These are phyloP conservation scores for Pichia sp. DNA, from an alignment of 1,139 yeast species.

Conservation along the genomic window DNA sequence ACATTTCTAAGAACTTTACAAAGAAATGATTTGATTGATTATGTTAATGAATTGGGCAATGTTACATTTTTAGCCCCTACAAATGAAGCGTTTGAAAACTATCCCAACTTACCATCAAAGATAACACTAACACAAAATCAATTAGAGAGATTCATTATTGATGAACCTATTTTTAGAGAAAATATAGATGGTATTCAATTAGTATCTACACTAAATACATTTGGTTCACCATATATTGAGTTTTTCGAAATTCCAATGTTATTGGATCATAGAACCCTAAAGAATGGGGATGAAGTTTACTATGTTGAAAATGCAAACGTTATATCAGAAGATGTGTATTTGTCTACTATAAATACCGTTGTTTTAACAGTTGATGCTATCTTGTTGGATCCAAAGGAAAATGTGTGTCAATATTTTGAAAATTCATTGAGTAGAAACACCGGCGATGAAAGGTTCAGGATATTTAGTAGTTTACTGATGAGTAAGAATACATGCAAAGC, in stretches of 20 bases:
- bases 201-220: slow-evolving; percentile 17
- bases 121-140: slow-evolving; percentile 15
- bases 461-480: slow-evolving; percentile 17
- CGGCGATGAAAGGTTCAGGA: slow-evolving; percentile 14
- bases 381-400: slow-evolving; percentile 27
- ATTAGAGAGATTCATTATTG: slow-evolving; percentile 27
- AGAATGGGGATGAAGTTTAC: slow-evolving; percentile 17
- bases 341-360: slow-evolving; percentile 63
- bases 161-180: slow-evolving; percentile 23
- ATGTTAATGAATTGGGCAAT: slow-evolving; percentile 56
- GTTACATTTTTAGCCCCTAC: slow-evolving; percentile 81
- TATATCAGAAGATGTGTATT: slow-evolving; percentile 57
- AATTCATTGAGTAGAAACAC: slow-evolving; percentile 14
- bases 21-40: slow-evolving; percentile 59
- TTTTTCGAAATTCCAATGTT: slow-evolving; percentile 24
- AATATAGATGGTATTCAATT: slow-evolving; percentile 28
- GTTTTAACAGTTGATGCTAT: slow-evolving; percentile 65
- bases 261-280: slow-evolving; percentile 18
- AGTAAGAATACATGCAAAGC: slow-evolving; percentile 16
- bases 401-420: slow-evolving; percentile 16
- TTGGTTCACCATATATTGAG: slow-evolving; percentile 18
- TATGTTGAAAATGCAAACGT: slow-evolving; percentile 47
- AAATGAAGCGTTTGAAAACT: slow-evolving; percentile 60
- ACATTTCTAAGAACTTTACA: slow-evolving; percentile 62
- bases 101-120: neutral